A percentile compares a stretch with the other conserved stretches of the same genome.
phyloP scores from a whole-genome alignment of 106 monocot genomes.

The Allium fistulosum region DNA sequence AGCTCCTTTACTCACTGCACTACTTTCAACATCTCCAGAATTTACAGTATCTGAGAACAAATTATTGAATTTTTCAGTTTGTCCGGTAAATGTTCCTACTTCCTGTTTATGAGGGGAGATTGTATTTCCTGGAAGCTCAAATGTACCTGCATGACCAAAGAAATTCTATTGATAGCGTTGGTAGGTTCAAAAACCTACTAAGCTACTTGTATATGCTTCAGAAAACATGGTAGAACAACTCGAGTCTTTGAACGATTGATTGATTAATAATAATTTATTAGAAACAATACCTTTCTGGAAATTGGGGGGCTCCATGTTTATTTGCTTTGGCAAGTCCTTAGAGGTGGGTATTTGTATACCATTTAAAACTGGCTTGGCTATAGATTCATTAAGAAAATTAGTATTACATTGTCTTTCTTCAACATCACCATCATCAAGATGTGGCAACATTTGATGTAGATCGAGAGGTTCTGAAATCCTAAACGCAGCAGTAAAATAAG shows the following conservation, averaged over 20 bases:
- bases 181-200: not conserved
- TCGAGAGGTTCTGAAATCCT: conserved; percentile 71
- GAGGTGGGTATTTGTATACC: conserved; percentile 3
- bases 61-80: conserved; percentile 4
- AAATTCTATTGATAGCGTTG: not conserved
- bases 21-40: conserved; percentile 3
- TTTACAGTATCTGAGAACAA: conserved; percentile 8
- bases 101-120: not conserved
- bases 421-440: conserved; percentile 14
- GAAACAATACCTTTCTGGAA: conserved; percentile 12
- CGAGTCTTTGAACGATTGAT: too few species aligned
- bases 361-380: conserved; percentile 13
- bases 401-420: conserved; percentile 5
- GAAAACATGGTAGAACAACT: not conserved
- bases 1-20: conserved; percentile 7
- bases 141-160: conserved; percentile 2
- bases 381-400: conserved; percentile 5
- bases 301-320: not conserved
- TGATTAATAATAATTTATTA: too few species aligned
- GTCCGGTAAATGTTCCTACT: not conserved
- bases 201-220: not conserved
- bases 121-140: not conserved
- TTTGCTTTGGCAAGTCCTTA: conserved; percentile 7
- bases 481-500: conserved; percentile 11
- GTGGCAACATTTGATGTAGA: conserved; percentile 11